A percentile compares a stretch with the other conserved stretches of the same genome.
phyloP scores from a whole-genome alignment of 2,329 filamentous ascomycete genomes.

The Aspergillus pseudonomiae region DNA sequence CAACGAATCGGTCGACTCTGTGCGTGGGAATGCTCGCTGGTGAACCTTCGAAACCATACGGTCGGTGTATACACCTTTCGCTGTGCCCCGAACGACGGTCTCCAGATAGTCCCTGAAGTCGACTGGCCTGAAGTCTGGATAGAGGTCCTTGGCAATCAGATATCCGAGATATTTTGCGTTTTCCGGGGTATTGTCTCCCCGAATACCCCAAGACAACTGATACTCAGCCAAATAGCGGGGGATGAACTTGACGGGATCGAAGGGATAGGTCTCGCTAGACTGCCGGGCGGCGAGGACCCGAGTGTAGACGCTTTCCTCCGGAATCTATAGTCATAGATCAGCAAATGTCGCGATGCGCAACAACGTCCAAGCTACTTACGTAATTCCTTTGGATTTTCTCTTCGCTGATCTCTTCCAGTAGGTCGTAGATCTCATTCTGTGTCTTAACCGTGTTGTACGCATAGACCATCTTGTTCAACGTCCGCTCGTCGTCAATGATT shows the following conservation, averaged over 20 bases:
- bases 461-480: slow-evolving; percentile 57
- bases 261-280: slow-evolving; percentile 41
- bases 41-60: slow-evolving; percentile 39
- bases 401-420: slow-evolving; percentile 53
- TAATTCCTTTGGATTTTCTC: slow-evolving; percentile 50
- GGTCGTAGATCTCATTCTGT: slow-evolving; percentile 50
- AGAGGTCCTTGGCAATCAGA: slow-evolving; percentile 55
- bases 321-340: slow-evolving; percentile 29
- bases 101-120: slow-evolving; percentile 45
- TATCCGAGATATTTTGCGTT: slow-evolving; percentile 60
- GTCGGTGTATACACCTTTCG: slow-evolving; percentile 41
- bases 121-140: slow-evolving; percentile 53
- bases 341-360: slow-evolving; percentile 2
- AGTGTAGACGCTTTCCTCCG: slow-evolving; percentile 38
- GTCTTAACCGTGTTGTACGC: slow-evolving; percentile 52
- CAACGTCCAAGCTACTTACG: slow-evolving; percentile 29
- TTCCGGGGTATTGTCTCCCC: slow-evolving; percentile 58
- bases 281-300: slow-evolving; percentile 38
- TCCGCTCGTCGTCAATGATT: slow-evolving; percentile 56
- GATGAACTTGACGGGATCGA: slow-evolving; percentile 40
- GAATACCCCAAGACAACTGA: slow-evolving; percentile 49
- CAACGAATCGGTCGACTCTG: slow-evolving; percentile 40
- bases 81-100: slow-evolving; percentile 47
- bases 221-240: slow-evolving; percentile 48
- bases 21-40: slow-evolving; percentile 40